A percentile compares a stretch with the other conserved stretches of the same genome.
Evolutionary conservation across 2,329 filamentous ascomycete genomes (phyloP).

Genomic region (Colletotrichum karsti): DNA sequence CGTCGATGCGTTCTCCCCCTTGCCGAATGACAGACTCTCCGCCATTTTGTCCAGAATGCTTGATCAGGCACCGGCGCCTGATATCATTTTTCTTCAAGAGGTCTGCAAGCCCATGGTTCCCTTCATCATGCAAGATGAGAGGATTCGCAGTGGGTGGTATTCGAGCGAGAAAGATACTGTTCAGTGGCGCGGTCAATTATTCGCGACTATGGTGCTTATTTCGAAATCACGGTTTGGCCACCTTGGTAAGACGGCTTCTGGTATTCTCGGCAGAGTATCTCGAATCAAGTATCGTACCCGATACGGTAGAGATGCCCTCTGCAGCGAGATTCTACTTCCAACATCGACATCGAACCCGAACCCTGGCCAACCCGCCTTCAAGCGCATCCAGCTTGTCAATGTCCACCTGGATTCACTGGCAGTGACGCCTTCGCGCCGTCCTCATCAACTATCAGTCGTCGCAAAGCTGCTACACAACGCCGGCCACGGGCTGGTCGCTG

Average conservation of each 20-base stretch:
- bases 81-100: constrained; percentile 46
- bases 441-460: constrained; percentile 38
- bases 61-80: constrained; percentile 30
- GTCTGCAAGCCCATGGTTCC: constrained; percentile 35
- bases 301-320: constrained; percentile 43
- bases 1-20: background rate
- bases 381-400: constrained; percentile 41
- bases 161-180: constrained; percentile 38
- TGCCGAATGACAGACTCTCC: constrained; percentile 31
- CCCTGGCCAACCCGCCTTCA: background rate
- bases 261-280: constrained; percentile 39
- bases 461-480: constrained; percentile 35
- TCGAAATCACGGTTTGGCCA: constrained; percentile 36
- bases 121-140: constrained; percentile 33
- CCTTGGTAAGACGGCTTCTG: background rate
- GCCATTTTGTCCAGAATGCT: constrained; percentile 37
- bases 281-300: constrained; percentile 39
- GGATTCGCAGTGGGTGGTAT: constrained; percentile 39
- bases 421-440: constrained; percentile 37
- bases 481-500: constrained; percentile 43
- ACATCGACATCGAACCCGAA: background rate
- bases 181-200: constrained; percentile 33
- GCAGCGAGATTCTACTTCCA: constrained; percentile 40
- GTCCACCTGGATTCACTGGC: constrained; percentile 48
- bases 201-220: constrained; percentile 37